A percentile compares a stretch with the other conserved stretches of the same genome.
These are phyloP conservation scores for Verticillium nonalfalfae DNA, from an alignment of 2,329 filamentous ascomycete genomes.

Conservation along the genomic window DNA sequence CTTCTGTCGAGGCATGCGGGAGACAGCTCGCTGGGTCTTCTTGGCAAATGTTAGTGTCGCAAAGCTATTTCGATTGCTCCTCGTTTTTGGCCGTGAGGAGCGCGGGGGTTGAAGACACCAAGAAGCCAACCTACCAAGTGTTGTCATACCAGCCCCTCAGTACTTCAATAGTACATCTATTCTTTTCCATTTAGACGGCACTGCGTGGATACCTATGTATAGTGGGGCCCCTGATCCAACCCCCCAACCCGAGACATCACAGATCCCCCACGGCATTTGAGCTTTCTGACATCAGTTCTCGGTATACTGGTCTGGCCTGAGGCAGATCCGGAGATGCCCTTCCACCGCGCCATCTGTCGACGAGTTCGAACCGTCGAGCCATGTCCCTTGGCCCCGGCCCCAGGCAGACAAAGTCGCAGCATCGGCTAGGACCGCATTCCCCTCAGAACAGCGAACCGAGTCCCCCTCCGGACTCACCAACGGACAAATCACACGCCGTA, in stretches of 20 bases:
- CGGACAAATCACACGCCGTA: conserved; percentile 10
- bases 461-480: not conserved
- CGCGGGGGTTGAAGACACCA: not conserved
- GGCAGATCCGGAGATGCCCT: not conserved
- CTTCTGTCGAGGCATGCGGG: not conserved
- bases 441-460: not conserved
- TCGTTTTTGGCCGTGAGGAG: not conserved
- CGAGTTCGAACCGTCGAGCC: not conserved
- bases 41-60: not conserved
- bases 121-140: not conserved
- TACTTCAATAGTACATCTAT: not conserved
- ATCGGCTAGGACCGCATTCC: not conserved
- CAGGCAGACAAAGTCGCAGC: not conserved
- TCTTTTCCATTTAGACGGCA: not conserved
- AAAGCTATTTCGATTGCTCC: conserved; percentile 1
- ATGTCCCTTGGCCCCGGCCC: not conserved
- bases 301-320: not conserved
- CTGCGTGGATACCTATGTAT: not conserved
- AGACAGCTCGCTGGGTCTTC: not conserved
- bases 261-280: not conserved
- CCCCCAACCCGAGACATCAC: not conserved
- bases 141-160: not conserved
- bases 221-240: not conserved
- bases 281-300: not conserved
- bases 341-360: no score